A percentile compares a stretch with the other conserved stretches of the same genome.
phyloP scores from a whole-genome alignment of 257 asterid species.

The Solanum gracilifrons region DNA sequence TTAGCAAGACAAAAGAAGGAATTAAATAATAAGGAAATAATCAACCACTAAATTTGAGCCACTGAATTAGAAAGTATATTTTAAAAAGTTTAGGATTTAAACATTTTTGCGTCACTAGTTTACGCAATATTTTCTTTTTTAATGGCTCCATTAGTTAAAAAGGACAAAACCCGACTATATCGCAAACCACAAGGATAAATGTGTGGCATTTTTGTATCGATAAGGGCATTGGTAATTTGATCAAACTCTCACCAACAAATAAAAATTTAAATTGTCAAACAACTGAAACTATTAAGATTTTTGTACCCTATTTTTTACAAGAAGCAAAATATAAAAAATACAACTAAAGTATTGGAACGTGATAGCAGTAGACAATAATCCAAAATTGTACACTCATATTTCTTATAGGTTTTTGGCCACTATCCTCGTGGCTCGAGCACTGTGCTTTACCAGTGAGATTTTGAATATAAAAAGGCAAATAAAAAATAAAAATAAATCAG shows the following conservation, averaged over 20 bases:
- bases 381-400: neutral
- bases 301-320: neutral
- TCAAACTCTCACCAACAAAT: no score
- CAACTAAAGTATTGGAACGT: neutral
- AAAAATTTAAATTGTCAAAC: no score
- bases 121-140: neutral
- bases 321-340: neutral
- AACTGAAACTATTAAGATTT: rapidly evolving
- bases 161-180: neutral
- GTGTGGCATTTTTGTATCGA: no score
- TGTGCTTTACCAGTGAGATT: neutral
- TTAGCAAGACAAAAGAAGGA: no score
- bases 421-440: neutral
- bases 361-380: neutral
- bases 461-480: neutral
- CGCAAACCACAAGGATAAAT: neutral
- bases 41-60: no score
- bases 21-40: no score
- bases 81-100: neutral
- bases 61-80: no score
- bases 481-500: neutral
- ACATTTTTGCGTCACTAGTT: neutral
- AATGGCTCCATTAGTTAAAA: neutral
- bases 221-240: rapidly evolving
- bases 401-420: neutral